Percentiles rank a stretch among this genome's conserved stretches.
Evolutionary conservation across 2,329 filamentous ascomycete species (phyloP).

Genomic region (Fusarium armeniacum): DNA sequence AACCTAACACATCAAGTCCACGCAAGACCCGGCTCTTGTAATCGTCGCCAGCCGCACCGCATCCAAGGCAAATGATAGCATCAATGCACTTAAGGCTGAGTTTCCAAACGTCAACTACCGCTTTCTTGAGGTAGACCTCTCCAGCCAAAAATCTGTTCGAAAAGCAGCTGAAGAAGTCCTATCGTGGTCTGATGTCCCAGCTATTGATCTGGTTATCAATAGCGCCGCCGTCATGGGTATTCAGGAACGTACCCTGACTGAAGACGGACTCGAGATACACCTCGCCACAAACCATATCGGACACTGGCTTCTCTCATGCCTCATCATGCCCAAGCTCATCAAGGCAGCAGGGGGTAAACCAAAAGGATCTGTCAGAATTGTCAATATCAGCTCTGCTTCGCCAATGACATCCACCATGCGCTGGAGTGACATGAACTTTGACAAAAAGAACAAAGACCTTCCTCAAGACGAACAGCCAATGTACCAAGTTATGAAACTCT

Average conservation of each 20-base stretch:
- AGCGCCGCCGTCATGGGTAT: slow-evolving; percentile 13
- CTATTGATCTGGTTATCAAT: slow-evolving; percentile 1
- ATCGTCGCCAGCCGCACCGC: not conserved
- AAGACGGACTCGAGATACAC: slow-evolving; percentile 19
- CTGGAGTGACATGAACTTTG: slow-evolving; percentile 31
- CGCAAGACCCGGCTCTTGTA: not conserved
- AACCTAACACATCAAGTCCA: slow-evolving; percentile 1
- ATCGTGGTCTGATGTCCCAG: not conserved
- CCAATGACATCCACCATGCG: slow-evolving; percentile 6
- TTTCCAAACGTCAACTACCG: slow-evolving; percentile 2
- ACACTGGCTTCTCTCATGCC: slow-evolving; percentile 13
- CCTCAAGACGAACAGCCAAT: not conserved
- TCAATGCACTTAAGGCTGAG: not conserved
- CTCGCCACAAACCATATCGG: slow-evolving; percentile 22
- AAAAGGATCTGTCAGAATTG: slow-evolving; percentile 4
- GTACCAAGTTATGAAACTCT: slow-evolving; percentile 5
- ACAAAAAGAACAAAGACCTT: slow-evolving; percentile 22
- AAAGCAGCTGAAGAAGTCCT: not conserved
- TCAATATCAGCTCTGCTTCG: slow-evolving; percentile 11
- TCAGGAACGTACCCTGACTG: not conserved
- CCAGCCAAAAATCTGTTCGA: not conserved
- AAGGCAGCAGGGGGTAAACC: not conserved
- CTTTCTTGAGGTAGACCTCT: slow-evolving; percentile 9
- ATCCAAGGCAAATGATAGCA: not conserved
- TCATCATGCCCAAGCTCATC: slow-evolving; percentile 22